Base-by-base conservation (phyloP, 2,329 filamentous ascomycete genomes). In the Colletotrichum tabaci region DNA sequence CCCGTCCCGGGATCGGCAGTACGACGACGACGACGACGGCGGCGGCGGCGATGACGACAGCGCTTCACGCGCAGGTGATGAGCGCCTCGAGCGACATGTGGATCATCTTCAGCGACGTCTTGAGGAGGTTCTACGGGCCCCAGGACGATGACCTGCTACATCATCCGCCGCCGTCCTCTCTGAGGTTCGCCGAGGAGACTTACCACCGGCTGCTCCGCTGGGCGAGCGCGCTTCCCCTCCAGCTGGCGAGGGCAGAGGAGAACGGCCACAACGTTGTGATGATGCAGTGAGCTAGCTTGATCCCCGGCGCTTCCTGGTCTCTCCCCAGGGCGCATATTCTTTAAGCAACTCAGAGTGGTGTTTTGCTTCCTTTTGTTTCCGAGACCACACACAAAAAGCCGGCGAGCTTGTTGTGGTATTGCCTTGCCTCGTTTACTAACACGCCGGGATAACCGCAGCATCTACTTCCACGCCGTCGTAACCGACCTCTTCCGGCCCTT, bases 401-500 rank as follows among this genome's bases (percentile, higher is more conserved):
- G 7, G 30, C 30, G 30, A 30, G 30, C 30, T 30, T 30, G 8
- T 2, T 30, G 30, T 30, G 6, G 30, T 8, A 30, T 30, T 30
- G 30, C 30, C 8, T 8, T 30, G 12, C 12, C 4, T 2, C 5
- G 35, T 12, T 7, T 9, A 21, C 53, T 66, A 15, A 66, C 2
- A 23, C 4, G 2, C 15, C 5, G 16, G 3, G 3, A 30, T 2
- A n/a, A 60, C 8, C 8, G 4, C 44, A 71, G 67, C 23, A 56
- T 62, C n/a, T 67, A 67, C 57, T 67, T 71, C n/a, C 67, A 71
- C 18, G 50, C 67, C 2, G 26, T 58, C 0, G 26, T 71, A 0
- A 67, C 58, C n/a, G 67, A 71, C 23, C 55, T 71, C 2, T 71
- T 67, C 7, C 56, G 67, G 0, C 64, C 67, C 9, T 58, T 67